phyloP scores from a whole-genome alignment of 116 monocot species.

The Posidonia oceanica region DNA sequence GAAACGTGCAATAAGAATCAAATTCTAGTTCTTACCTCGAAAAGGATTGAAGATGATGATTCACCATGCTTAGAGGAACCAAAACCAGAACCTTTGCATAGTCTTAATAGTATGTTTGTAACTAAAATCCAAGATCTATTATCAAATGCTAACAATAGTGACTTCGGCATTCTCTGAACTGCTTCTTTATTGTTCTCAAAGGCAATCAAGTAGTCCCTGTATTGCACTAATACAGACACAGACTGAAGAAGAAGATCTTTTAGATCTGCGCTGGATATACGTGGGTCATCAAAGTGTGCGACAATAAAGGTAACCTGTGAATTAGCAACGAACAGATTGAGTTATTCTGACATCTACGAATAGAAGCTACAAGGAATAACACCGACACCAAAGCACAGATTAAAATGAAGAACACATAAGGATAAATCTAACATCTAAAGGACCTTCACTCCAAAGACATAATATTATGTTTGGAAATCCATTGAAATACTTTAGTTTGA shows the following conservation, averaged over 20 bases:
- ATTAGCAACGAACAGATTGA: not conserved
- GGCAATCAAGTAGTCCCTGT: constrained; percentile 65
- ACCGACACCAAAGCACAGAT: no score
- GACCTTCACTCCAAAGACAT: no score
- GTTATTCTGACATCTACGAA: not conserved
- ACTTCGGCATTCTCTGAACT: constrained; percentile 61
- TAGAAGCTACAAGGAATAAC: no score
- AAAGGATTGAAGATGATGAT: constrained; percentile 62
- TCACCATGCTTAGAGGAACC: constrained; percentile 72
- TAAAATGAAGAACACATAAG: no score
- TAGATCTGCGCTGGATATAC: constrained; percentile 73
- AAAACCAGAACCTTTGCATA: constrained; percentile 89
- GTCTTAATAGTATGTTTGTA: constrained; percentile 63
- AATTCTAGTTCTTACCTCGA: constrained; percentile 40
- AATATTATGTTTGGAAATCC: no score
- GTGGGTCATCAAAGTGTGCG: constrained; percentile 74
- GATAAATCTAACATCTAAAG: no score
- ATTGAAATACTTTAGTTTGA: no score
- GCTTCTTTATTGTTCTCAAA: constrained; percentile 84
- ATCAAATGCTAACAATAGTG: constrained; percentile 75
- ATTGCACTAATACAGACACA: constrained; percentile 75
- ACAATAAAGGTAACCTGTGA: constrained; percentile 75
- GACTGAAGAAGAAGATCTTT: constrained; percentile 92
- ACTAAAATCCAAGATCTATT: constrained; percentile 94
- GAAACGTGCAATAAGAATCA: not conserved